Base-by-base conservation (phyloP, 305 asterid genomes). In the Withania somnifera region DNA sequence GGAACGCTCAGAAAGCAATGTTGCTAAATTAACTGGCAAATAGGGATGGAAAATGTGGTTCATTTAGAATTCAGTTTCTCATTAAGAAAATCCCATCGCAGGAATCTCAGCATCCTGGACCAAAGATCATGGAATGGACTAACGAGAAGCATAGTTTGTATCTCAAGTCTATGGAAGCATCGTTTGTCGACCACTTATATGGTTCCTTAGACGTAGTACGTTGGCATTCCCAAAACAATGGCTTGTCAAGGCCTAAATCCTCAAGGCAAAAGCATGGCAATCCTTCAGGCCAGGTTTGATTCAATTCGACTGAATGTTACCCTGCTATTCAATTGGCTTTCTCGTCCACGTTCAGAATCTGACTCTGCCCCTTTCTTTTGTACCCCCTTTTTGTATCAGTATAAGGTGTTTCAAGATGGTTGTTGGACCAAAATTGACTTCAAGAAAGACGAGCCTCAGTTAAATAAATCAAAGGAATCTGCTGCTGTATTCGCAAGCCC, bases 141-240 rank as follows among this genome's bases (percentile, higher is more conserved):
- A 84, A 93, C 57, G 91, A 90, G 87, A 92, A 90, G 63, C 96
- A 93, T 79, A 87, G 95, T 73, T 47, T 86, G 85, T 93, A 88
- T 85, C 93, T 93, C 80, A 86, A 90, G 6, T 90, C 95, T 40
- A 89, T 91, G 93, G 97, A 93, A 84, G 85, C 97, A 3, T 89
- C 92, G 30, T 93, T 93, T 78, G 93, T 93, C 42, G 40, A 90
- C 63, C 91, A 91, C 79, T 84, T 93, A 78, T 90, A 90, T 82
- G 86, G 82, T 52, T 91, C 93, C 6, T 24, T 91, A 56, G 91
- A 87, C 34, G 11, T 80, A 77, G 84, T 84, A 67, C 87, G 88
- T 77, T 84, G 89, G 83, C 80, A 22, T 73, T 81, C 90, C 9
- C 68, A 51, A 14, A 85, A 83, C 54, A 83, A 86, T 82, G 19